phyloP scores from a whole-genome alignment of 108 stramenopile genomes.

The Asterionellopsis glacialis region DNA sequence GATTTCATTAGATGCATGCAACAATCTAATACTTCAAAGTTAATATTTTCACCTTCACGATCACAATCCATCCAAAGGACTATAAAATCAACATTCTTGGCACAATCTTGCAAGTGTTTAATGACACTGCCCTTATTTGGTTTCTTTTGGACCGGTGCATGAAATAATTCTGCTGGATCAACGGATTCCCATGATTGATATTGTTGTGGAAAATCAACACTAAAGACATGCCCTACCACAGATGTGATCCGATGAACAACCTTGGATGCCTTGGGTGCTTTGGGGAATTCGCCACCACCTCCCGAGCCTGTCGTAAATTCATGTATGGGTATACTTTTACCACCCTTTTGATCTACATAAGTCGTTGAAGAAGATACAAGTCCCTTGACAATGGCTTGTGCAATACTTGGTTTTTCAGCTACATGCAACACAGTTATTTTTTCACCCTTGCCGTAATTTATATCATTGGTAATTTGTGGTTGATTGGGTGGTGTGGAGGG shows the following conservation, averaged over 20 bases:
- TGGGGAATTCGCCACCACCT: slow-evolving; percentile 57
- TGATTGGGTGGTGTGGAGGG: slow-evolving; percentile 67
- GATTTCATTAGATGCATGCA: slow-evolving; percentile 62
- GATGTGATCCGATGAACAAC: slow-evolving; percentile 76
- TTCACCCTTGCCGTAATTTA: slow-evolving; percentile 66
- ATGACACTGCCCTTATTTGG: slow-evolving; percentile 70
- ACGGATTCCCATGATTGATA: slow-evolving; percentile 91
- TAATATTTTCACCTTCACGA: slow-evolving; percentile 96
- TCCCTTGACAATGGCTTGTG: slow-evolving; percentile 77
- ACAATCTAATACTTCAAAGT: slow-evolving; percentile 91
- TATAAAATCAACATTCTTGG: slow-evolving; percentile 68
- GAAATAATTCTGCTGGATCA: slow-evolving; percentile 86
- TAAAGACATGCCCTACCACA: slow-evolving; percentile 94
- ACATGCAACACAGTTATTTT: slow-evolving; percentile 70
- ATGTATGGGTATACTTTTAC: slow-evolving; percentile 54
- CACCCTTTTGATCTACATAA: neutral
- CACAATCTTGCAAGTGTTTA: slow-evolving; percentile 77
- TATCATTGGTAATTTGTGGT: slow-evolving; percentile 77
- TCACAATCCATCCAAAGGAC: slow-evolving; percentile 96
- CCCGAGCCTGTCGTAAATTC: slow-evolving; percentile 43
- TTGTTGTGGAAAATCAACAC: slow-evolving; percentile 86
- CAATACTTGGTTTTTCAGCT: slow-evolving; percentile 85
- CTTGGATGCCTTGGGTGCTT: slow-evolving; percentile 58
- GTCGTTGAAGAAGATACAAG: slow-evolving; percentile 12
- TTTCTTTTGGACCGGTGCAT: slow-evolving; percentile 72